Conservation (phyloP, 2,329 filamentous ascomycete species). For the Scytalidium lignicola region DNA sequence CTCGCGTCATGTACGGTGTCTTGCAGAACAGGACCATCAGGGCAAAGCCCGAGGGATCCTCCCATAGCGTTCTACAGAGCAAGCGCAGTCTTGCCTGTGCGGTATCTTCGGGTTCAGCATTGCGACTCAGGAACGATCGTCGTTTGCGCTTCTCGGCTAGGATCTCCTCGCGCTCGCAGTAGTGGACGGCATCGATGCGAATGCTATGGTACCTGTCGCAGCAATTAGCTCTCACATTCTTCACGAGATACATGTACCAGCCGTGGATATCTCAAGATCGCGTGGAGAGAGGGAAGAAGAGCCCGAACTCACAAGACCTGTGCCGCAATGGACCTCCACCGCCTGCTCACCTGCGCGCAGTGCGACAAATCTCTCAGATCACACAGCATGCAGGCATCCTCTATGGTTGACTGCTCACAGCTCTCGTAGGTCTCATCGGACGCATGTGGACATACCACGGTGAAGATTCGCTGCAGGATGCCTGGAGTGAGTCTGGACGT, state of each 20-base stretch:
- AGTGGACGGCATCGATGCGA: constrained; percentile 90
- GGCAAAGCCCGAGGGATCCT: constrained; percentile 62
- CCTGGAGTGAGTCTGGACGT: constrained; percentile 51
- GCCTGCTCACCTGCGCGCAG: constrained; percentile 67
- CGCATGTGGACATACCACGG: constrained; percentile 77
- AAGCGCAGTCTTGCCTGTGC: constrained; percentile 71
- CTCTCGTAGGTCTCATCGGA: constrained; percentile 72
- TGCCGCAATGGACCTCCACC: constrained; percentile 57
- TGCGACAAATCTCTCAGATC: constrained; percentile 83
- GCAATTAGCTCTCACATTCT: neutral
- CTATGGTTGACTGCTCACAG: constrained; percentile 73
- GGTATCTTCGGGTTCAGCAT: constrained; percentile 75
- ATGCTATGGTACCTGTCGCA: constrained; percentile 72
- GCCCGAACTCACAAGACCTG: constrained; percentile 53
- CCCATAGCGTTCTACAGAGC: constrained; percentile 75
- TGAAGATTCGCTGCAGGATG: constrained; percentile 74
- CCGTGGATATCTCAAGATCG: no score
- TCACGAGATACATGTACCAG: no score
- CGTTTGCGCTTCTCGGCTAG: constrained; percentile 75
- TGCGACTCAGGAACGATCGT: constrained; percentile 66
- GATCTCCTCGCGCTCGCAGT: constrained; percentile 80
- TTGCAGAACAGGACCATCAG: constrained; percentile 73
- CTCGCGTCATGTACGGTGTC: constrained; percentile 86
- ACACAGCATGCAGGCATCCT: constrained; percentile 87
- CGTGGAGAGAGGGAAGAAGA: no score